Base-by-base conservation (phyloP, 2,329 filamentous ascomycete genomes). In the Colletotrichum cereale region DNA sequence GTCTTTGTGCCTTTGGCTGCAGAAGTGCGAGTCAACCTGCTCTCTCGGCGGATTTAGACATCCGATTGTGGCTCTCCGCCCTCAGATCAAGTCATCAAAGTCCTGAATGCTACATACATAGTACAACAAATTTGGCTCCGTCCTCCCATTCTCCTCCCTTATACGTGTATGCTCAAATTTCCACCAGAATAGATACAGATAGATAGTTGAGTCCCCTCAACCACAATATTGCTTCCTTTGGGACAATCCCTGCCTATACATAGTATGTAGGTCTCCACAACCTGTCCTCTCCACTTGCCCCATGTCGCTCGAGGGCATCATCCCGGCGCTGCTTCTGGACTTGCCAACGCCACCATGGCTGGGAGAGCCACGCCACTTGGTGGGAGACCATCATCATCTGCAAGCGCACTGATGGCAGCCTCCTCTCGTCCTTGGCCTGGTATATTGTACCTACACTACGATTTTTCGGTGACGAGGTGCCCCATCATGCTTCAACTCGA, bases 41-140 rank as follows among this genome's bases (percentile, higher is more conserved):
- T 24, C 40, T 21, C 21, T 42, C 44, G 36, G 44, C 62, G 44
- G 34, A 3, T 36, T 65, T 58, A n/a, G 29, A n/a, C 14, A 58
- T 31, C 31, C 29, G 16, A 21, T 7, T 44, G 26, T 67, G 65
- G 67, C 62, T 56, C 47, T 56, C 57, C 47, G n/a, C 40, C 42
- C 53, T 67, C 50, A 42, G 40, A 57, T 58, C 50, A 50, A 12
- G 61, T 36, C 42, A 47, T 47, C 10, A 66, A 61, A 56, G 29
- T 66, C 26, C 56, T 48, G 67, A 66, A 61, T 55, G 55, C 47
- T 38, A 55, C 55, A 38, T 61, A 61, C 58, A 64, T 57, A 44
- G 42, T 44, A 60, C 55, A 38, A 14, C 38, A 36, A 11, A 36
- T 12, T 38, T n/a, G 8, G 52, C 11, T 12, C 52, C 52, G 42